Evolutionary conservation across 805 yeast species (phyloP).

Genomic region (Barnettozyma californica): DNA sequence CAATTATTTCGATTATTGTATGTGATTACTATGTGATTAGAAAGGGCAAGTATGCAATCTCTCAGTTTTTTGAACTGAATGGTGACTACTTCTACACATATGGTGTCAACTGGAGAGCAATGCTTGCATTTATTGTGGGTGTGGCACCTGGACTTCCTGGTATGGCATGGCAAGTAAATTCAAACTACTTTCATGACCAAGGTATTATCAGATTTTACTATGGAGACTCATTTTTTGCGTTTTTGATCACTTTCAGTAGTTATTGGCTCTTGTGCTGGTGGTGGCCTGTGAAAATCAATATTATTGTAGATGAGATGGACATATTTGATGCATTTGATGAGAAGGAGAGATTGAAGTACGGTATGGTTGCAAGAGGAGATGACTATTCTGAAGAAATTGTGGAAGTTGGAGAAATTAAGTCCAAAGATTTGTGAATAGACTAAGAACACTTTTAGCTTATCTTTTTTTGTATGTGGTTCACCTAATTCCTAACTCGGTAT

Average conservation of each 20-base stretch:
- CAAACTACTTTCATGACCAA: conserved; percentile 22
- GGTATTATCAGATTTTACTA: conserved; percentile 40
- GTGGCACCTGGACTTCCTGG: conserved; percentile 49
- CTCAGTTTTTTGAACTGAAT: conserved; percentile 29
- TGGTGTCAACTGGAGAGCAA: conserved; percentile 41
- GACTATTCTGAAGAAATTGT: background rate
- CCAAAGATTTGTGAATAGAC: background rate
- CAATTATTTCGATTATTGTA: conserved; percentile 32
- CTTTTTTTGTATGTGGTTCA: background rate
- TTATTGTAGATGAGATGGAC: conserved; percentile 35
- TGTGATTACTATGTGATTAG: conserved; percentile 36
- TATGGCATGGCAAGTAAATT: conserved; percentile 31
- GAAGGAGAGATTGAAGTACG: conserved; percentile 23
- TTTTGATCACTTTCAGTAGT: conserved; percentile 33
- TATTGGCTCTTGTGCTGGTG: conserved; percentile 31
- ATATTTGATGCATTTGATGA: conserved; percentile 34
- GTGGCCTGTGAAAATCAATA: conserved; percentile 33
- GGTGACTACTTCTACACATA: conserved; percentile 30
- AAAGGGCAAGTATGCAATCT: conserved; percentile 28
- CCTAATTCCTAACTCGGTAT: background rate
- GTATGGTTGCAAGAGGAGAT: conserved; percentile 1
- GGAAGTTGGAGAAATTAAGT: background rate
- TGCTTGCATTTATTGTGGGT: conserved; percentile 34
- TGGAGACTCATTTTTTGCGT: conserved; percentile 40
- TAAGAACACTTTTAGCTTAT: background rate